Conservation (phyloP, 495 filamentous ascomycete species). For the Penicillium roqueforti region DNA sequence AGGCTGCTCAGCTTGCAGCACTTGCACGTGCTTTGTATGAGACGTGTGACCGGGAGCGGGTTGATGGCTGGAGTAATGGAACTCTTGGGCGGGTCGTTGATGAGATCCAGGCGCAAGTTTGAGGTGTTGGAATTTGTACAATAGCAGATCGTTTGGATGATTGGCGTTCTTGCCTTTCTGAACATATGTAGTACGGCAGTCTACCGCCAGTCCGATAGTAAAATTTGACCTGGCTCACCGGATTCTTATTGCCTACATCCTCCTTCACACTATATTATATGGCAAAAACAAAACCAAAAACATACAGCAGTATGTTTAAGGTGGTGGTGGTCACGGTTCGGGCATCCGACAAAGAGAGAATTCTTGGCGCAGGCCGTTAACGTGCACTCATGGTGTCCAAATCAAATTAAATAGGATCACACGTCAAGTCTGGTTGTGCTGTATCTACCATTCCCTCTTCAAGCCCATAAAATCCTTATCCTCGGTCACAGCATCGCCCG, state of each 20-base stretch:
- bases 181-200: background rate
- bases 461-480: background rate
- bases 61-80: slow-evolving; percentile 62
- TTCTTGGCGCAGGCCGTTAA: no score
- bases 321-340: no score
- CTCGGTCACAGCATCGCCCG: background rate
- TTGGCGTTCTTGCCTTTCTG: background rate
- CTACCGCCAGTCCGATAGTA: no score
- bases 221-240: no score
- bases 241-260: no score
- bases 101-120: slow-evolving; percentile 21
- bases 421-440: background rate
- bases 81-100: slow-evolving; percentile 32
- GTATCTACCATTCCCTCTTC: background rate
- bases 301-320: no score
- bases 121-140: background rate
- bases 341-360: no score
- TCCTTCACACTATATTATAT: no score
- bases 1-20: slow-evolving; percentile 46
- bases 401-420: background rate
- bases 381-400: no score
- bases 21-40: slow-evolving; percentile 62
- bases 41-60: slow-evolving; percentile 63
- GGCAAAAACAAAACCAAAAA: no score
- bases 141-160: background rate